Conservation (phyloP, 495 filamentous ascomycete species). For the Lasiosphaeriaceae sp. region DNA sequence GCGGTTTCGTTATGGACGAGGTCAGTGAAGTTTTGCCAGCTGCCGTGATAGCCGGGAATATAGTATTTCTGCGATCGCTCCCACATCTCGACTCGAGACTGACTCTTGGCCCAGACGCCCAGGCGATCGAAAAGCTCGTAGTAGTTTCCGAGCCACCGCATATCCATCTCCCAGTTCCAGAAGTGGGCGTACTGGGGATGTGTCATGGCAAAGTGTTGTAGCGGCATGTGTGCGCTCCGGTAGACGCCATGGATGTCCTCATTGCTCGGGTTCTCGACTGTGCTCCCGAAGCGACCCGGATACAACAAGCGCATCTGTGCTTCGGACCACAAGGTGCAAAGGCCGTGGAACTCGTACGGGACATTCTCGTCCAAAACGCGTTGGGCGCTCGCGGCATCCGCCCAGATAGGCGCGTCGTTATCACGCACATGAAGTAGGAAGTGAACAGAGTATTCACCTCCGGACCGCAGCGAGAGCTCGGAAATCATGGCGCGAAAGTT, state of each 20-base stretch:
- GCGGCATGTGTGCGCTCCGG: slow-evolving; percentile 81
- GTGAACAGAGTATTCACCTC: slow-evolving; percentile 75
- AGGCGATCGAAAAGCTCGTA: slow-evolving; percentile 86
- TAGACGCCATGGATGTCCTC: slow-evolving; percentile 85
- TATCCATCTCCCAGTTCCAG: slow-evolving; percentile 99
- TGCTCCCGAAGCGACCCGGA: slow-evolving; percentile 65
- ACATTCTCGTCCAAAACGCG: slow-evolving; percentile 63
- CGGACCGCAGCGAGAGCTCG: slow-evolving; percentile 68
- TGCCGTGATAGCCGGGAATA: slow-evolving; percentile 77
- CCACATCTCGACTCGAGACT: slow-evolving; percentile 84
- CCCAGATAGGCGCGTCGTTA: slow-evolving; percentile 59
- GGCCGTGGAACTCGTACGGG: slow-evolving; percentile 82
- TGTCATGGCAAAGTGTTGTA: slow-evolving; percentile 85
- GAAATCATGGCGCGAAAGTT: slow-evolving; percentile 77
- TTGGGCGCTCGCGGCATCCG: slow-evolving; percentile 52
- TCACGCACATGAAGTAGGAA: slow-evolving; percentile 78
- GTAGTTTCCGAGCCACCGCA: slow-evolving; percentile 87
- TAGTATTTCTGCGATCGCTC: slow-evolving; percentile 89
- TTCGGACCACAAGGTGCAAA: slow-evolving; percentile 91
- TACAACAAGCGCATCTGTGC: slow-evolving; percentile 86
- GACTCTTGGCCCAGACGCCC: slow-evolving; percentile 65
- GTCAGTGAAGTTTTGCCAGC: slow-evolving; percentile 78
- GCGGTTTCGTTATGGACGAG: slow-evolving; percentile 42
- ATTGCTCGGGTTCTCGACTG: slow-evolving; percentile 52
- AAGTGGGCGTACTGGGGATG: slow-evolving; percentile 91